These are phyloP conservation scores for Letharia columbiana DNA, from an alignment of 495 filamentous ascomycete genomes.

Conservation along the genomic window DNA sequence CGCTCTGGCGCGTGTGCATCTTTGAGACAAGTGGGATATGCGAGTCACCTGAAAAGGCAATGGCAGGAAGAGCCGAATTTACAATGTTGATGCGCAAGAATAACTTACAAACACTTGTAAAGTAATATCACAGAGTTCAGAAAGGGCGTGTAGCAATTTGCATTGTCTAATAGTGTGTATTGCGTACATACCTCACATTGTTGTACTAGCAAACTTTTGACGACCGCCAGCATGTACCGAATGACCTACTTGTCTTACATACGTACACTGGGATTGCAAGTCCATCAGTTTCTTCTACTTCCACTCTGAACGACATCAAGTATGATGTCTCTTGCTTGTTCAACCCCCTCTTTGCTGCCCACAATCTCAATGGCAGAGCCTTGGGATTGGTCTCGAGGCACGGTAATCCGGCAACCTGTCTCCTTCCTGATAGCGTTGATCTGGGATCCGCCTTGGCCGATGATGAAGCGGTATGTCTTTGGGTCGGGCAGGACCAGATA, in stretches of 20 bases:
- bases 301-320: constrained; percentile 64
- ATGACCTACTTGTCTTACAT: not conserved
- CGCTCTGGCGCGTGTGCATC: constrained; percentile 20
- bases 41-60: not conserved
- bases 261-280: not conserved
- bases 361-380: constrained; percentile 82
- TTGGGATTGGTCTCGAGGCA: constrained; percentile 69
- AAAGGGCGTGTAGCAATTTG: not conserved
- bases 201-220: not conserved
- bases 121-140: not conserved
- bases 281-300: constrained; percentile 10
- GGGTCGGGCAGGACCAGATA: constrained; percentile 89
- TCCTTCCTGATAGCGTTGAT: constrained; percentile 88
- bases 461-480: constrained; percentile 77
- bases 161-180: not conserved
- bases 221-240: not conserved
- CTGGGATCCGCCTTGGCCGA: constrained; percentile 80
- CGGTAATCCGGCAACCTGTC: constrained; percentile 85
- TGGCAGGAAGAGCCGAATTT: not conserved
- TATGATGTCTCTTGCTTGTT: constrained; percentile 83
- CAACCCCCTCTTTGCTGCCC: constrained; percentile 68
- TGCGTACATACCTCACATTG: not conserved
- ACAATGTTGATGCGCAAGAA: too few species aligned
- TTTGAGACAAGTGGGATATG: not conserved
- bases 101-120: too few species aligned